Evolutionary conservation across 1,284 basidiomycete genomes (phyloP), one percentile per base, ranked within the genome.

Genomic region (Puccinia hordei): DNA sequence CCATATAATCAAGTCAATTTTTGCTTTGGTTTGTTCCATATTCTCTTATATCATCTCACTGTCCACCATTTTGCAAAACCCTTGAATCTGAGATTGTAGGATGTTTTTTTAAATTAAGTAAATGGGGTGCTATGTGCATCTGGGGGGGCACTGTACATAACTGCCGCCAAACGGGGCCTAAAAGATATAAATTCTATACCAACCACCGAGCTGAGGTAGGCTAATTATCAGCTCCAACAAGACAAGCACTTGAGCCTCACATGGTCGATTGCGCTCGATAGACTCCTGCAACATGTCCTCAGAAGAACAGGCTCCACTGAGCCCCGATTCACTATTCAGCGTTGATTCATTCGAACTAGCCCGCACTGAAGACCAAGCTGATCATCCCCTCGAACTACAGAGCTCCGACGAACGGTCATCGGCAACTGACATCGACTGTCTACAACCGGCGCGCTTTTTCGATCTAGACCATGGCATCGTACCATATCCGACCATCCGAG

Each of bases 301-400:
- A 44, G 68, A 71, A 33, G 46, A 30, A 30, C n/a, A 49, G 24
- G 46, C 19, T 53, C 68, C 35, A 0, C n/a, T 22, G n/a, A 73
- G 51, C 19, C 71, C 71, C 19, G 22, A 59, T 57, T 73, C 71
- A n/a, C 71, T 73, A 3, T 73, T 73, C 41, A 57, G 53, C 53
- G 35, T 55, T 12, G 71, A 59, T 55, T 55, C 51, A 57, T 73
- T 6, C 4, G 71, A 73, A 59, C 33, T 57, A 35, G 53, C 17
- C 44, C 8, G 63, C 35, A 12, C 38, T 46, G 22, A 66, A 66
- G 38, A 66, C 19, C 41, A 10, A 41, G 17, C 19, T 12, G 63
- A 41, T n/a, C 9, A 41, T 27, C 6, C 30, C 10, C 4, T 66
- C 38, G n/a, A 22, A 22, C 35, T 4, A 2, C 12, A 66, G 27